Base-by-base conservation (phyloP, 805 yeast species). In the baker's yeast (Saccharomyces cerevisiae) region DNA sequence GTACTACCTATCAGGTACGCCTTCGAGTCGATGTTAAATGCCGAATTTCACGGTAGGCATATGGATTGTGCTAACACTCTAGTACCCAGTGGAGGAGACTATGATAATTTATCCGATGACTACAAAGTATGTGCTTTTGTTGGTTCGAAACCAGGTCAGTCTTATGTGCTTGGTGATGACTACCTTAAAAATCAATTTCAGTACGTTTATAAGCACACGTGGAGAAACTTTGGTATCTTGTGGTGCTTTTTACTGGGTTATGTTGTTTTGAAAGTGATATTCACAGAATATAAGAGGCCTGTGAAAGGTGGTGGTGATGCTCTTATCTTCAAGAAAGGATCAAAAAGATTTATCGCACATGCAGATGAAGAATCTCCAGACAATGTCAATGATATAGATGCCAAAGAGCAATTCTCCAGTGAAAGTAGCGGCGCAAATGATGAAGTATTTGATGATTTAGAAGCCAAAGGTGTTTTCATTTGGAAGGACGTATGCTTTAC, bases 171-270 rank as follows among this genome's bases (percentile, higher is more conserved):
- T 31, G 96, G 96, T 60, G 80, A 82, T 58, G 69, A 67, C 36
- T 88, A 85, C 63, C 59, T 88, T 53, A 57, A 57, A 4, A 61
- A 61, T 2, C 66, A 82, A 8, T 88, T 69, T 68, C 64, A 69
- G 46, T 89, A 84, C 73, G 64, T 65, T 22, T 81, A 76, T 62
- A 58, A 69, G 22, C 88, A 89, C 68, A 76, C 79, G 50, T 89
- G 96, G 96, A 82, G 96, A 73, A 86, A 89, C 67, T 76, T 85
- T 54, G 96, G 90, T 63, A 80, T 85, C 55, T 55, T 79, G 55
- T 65, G 82, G 63, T 88, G 79, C 2, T 84, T 64, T 50, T 43
- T 63, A 43, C 49, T 58, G 22, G 63, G 65, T 27, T 64, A 63
- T 41, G 24, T 63, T 24, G 53, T 51, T 4, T 9, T 61, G 17